Evolutionary conservation across 2,329 filamentous ascomycete genomes (phyloP).

Genomic region (Pseudogymnoascus sp.): DNA sequence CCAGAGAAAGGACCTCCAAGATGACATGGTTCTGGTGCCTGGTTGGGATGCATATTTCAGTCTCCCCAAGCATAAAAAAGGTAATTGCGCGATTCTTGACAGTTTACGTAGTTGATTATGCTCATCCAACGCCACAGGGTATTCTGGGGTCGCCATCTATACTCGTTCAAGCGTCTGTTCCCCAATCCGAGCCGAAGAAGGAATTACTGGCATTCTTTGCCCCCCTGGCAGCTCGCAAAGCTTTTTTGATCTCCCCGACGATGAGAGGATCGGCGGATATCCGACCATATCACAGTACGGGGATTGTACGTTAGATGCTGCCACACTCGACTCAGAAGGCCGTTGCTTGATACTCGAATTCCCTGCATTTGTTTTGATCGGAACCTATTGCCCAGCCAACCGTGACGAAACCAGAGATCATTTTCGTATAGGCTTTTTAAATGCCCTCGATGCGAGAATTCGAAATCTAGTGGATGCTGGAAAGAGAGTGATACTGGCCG

Average conservation of each 20-base stretch:
- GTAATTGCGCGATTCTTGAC: slow-evolving; percentile 33
- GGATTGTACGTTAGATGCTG: slow-evolving; percentile 55
- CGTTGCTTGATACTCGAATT: slow-evolving; percentile 89
- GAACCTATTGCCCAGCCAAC: slow-evolving; percentile 85
- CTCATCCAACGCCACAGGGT: slow-evolving; percentile 47
- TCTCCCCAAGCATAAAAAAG: slow-evolving; percentile 87
- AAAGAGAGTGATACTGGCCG: slow-evolving; percentile 76
- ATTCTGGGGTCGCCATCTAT: slow-evolving; percentile 92
- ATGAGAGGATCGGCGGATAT: slow-evolving; percentile 82
- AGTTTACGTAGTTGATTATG: slow-evolving; percentile 6
- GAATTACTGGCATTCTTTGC: slow-evolving; percentile 73
- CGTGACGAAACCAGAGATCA: slow-evolving; percentile 75
- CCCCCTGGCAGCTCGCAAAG: slow-evolving; percentile 60
- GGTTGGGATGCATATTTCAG: slow-evolving; percentile 98
- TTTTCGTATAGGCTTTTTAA: slow-evolving; percentile 73
- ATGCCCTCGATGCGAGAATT: slow-evolving; percentile 71
- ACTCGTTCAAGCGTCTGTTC: slow-evolving; percentile 79
- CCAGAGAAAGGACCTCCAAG: slow-evolving; percentile 78
- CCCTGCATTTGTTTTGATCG: slow-evolving; percentile 85
- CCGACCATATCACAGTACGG: slow-evolving; percentile 61
- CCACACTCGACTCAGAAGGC: slow-evolving; percentile 77
- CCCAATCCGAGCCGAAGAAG: slow-evolving; percentile 86
- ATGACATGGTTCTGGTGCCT: slow-evolving; percentile 91
- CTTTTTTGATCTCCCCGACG: slow-evolving; percentile 66
- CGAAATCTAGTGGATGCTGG: slow-evolving; percentile 74